Conservation (phyloP, 495 filamentous ascomycete genomes). For the Hypoxylon subgilvum region DNA sequence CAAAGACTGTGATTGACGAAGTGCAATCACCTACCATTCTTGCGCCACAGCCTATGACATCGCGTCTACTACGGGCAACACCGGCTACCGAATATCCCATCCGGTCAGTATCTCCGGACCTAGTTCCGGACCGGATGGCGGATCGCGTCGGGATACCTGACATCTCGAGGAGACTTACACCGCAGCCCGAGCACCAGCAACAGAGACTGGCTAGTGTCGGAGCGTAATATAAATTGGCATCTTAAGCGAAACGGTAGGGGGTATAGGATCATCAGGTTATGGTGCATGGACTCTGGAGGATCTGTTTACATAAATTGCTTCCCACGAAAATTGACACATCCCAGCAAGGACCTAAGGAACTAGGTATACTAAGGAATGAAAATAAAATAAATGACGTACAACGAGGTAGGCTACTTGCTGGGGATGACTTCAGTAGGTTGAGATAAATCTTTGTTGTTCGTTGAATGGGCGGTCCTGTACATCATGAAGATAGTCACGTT, state of each 20-base stretch:
- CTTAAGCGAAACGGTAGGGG: slow-evolving; percentile 2
- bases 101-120: slow-evolving; percentile 58
- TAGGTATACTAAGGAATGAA: slow-evolving; percentile 10
- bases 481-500: neutral
- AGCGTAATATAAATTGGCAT: slow-evolving; percentile 22
- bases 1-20: slow-evolving; percentile 41
- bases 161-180: slow-evolving; percentile 51
- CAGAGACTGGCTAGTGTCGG: slow-evolving; percentile 40
- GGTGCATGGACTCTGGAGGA: slow-evolving; percentile 3
- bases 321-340: slow-evolving; percentile 4
- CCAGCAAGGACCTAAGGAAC: slow-evolving; percentile 8
- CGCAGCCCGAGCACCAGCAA: slow-evolving; percentile 48
- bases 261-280: slow-evolving; percentile 1
- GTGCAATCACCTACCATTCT: slow-evolving; percentile 53
- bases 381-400: slow-evolving; percentile 1
- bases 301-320: too few species aligned
- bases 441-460: slow-evolving; percentile 2
- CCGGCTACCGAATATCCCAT: slow-evolving; percentile 57
- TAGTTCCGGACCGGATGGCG: slow-evolving; percentile 72
- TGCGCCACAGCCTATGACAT: slow-evolving; percentile 55
- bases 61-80: slow-evolving; percentile 51
- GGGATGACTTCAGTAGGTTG: slow-evolving; percentile 10
- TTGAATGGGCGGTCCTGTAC: slow-evolving; percentile 8
- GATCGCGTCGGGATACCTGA: slow-evolving; percentile 64
- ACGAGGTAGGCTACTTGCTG: slow-evolving; percentile 4